Percentiles rank a stretch among this genome's conserved stretches.
phyloP scores from a whole-genome alignment of 116 monocot species.

The Posidonia oceanica region DNA sequence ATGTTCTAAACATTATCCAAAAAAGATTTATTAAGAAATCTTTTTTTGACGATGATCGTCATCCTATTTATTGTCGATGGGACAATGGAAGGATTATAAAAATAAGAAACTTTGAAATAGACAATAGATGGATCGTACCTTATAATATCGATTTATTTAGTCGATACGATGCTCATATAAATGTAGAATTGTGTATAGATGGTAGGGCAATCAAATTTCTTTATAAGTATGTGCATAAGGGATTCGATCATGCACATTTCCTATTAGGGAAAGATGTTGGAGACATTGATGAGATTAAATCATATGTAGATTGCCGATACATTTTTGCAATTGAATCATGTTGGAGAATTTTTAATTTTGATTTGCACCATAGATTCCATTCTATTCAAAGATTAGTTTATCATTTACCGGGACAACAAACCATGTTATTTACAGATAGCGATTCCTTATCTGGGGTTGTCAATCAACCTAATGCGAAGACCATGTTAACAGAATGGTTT shows the following conservation, averaged over 20 bases:
- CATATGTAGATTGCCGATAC: not conserved
- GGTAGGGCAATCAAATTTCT: constrained; percentile 7
- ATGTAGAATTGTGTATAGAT: constrained; percentile 3
- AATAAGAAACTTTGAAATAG: not conserved
- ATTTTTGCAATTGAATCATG: not conserved
- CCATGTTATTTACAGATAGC: not conserved
- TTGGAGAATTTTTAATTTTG: not conserved
- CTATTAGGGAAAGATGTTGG: not conserved
- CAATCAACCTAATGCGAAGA: not conserved
- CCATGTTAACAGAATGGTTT: not conserved
- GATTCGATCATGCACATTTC: not conserved
- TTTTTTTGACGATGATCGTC: not conserved
- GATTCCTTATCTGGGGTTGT: not conserved
- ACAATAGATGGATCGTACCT: constrained; percentile 9
- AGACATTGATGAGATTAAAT: not conserved
- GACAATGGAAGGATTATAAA: not conserved
- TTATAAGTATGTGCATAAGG: constrained; percentile 5
- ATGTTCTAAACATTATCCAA: constrained; percentile 8
- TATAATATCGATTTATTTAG: not conserved
- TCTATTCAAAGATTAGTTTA: not conserved
- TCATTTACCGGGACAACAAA: not conserved
- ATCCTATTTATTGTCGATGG: constrained; percentile 2
- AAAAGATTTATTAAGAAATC: not conserved
- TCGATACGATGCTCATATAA: constrained; percentile 6
- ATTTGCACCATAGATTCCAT: not conserved